Conservation (phyloP, 2,329 filamentous ascomycete species). For the Phyllosticta ampelicida region DNA sequence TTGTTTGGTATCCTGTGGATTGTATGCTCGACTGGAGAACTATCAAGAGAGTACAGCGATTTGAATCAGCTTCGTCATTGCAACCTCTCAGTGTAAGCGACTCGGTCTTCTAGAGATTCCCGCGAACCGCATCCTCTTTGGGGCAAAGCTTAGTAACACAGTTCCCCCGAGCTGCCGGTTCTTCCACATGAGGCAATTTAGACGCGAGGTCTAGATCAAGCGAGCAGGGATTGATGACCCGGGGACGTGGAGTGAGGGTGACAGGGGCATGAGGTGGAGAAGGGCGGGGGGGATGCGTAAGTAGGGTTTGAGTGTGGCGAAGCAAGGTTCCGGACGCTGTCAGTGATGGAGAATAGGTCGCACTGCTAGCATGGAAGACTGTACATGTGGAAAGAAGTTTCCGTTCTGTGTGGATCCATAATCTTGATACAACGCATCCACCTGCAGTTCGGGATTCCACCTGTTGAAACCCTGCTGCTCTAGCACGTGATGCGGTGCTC, state of each 20-base stretch:
- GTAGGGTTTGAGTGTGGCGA: not conserved
- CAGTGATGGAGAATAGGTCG: not conserved
- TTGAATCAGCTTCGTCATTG: too few species aligned
- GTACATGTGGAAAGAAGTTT: not conserved
- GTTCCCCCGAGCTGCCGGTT: too few species aligned
- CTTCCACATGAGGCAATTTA: not conserved
- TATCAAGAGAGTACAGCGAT: too few species aligned
- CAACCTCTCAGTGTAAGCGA: too few species aligned
- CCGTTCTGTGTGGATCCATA: not conserved
- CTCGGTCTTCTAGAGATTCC: too few species aligned
- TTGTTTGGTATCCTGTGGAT: too few species aligned
- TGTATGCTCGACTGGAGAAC: too few species aligned
- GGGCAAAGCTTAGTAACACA: too few species aligned
- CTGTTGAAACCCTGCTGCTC: not conserved
- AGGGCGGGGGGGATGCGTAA: not conserved
- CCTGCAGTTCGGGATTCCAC: not conserved
- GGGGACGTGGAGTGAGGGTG: not conserved
- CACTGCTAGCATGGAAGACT: not conserved
- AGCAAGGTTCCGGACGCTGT: not conserved
- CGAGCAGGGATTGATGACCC: not conserved
- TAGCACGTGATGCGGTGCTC: not conserved
- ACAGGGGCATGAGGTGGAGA: not conserved
- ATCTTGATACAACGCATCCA: not conserved
- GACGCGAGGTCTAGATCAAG: not conserved
- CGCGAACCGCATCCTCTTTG: too few species aligned